Percentiles rank a stretch among this genome's conserved stretches.
Conservation (phyloP, 179 eudicot genomes). For the Sideroxylon spinosum region DNA sequence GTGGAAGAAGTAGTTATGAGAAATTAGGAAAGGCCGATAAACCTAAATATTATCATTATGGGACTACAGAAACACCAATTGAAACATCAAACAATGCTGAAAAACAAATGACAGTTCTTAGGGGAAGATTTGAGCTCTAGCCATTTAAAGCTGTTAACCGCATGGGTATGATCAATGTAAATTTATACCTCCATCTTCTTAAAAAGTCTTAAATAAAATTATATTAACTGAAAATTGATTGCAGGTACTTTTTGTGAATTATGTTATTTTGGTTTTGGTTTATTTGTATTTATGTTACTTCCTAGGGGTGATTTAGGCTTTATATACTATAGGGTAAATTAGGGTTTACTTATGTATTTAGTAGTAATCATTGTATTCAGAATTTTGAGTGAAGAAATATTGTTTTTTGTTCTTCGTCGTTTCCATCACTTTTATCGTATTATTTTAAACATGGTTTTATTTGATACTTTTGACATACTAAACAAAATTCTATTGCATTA, state of each 20-base stretch:
- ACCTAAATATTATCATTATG: neutral
- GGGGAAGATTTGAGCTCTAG: neutral
- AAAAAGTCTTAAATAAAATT: neutral
- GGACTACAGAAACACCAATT: slow-evolving; percentile 6
- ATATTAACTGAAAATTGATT: neutral
- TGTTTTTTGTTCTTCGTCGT: no score
- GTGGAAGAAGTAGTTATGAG: neutral
- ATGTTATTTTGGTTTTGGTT: no score
- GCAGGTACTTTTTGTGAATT: no score
- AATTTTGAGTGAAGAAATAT: no score
- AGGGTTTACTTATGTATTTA: no score
- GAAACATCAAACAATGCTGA: neutral
- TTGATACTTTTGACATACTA: neutral
- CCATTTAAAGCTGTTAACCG: neutral
- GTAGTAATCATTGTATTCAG: no score
- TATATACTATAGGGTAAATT: no score
- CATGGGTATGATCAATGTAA: neutral
- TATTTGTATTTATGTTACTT: no score
- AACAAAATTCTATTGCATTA: neutral
- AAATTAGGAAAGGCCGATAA: neutral
- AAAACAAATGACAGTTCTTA: neutral
- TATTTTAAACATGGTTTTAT: neutral
- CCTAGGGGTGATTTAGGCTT: no score
- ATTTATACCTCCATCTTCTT: neutral
- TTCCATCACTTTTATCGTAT: neutral